Evolutionary conservation across 805 yeast species (phyloP), one percentile per base, ranked within the genome.

Genomic region (Kregervanrija delftensis): DNA sequence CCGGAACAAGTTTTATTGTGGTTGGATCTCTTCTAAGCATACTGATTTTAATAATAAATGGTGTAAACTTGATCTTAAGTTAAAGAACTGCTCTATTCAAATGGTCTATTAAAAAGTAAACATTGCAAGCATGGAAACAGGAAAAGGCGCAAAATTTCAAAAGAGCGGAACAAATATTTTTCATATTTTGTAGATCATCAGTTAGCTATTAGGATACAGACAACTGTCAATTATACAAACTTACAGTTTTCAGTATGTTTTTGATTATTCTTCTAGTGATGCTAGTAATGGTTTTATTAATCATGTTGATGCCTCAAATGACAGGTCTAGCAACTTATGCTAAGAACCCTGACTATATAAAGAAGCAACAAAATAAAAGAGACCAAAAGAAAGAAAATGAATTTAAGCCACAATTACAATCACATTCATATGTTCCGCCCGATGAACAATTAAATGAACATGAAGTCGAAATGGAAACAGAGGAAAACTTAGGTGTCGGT

Each of bases 21-120:
- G 91, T 83, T 5, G 90, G 84, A 13, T 79, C 83, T 59, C 89
- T 70, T 64, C 90, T 72, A 37, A 84, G 65, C 91, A 84, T 83
- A 15, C 44, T 14, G 6, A 22, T 2, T 5, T 8, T 16, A 33
- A n/a, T 33, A 14, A 14, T 13, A 33, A 5, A 33, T 14, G 11
- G 11, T 13, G 15, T 33, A 2, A 22, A 2, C 28, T 6, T 22
- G 28, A 22, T 22, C 8, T 5, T 6, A 22, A 22, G 6, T 5
- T 22, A 6, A 22, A 22, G 8, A 6, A 22, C 28, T 22, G 28
- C 6, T 22, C 5, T 5, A 22, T 22, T 22, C 28, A 22, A 22
- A 22, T 22, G 28, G 6, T 22, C 5, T 22, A 8, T 22, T 22
- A 22, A 22, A 22, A 22, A 22, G 28, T 22, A 22, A 22, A 22